Evolutionary conservation across 148 eudicot species (phyloP), one percentile per base, ranked within the genome.

Genomic region (Persicaria tinctoria): DNA sequence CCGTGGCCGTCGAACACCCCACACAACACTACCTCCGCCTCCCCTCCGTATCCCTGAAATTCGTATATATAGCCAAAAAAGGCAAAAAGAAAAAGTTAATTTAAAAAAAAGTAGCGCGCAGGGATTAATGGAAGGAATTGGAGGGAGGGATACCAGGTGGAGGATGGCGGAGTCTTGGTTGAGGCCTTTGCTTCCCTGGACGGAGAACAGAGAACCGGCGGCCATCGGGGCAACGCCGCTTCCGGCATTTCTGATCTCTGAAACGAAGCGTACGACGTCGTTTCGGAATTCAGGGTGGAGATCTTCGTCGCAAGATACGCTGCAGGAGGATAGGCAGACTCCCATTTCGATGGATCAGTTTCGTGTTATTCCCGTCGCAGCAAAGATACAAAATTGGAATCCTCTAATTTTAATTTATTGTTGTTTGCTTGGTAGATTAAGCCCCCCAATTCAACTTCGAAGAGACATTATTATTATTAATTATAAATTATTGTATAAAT

Each of bases 1-100:
- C 98, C 98, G 68, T 91, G 97, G 68, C 98, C 98, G 77, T 93
- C 98, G 54, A 88, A 93, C 0, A 91, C 97, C 9, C 85, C 98
- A 75, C 90, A 81, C 5, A 93, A 82, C 12, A 48, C 82, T 66
- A 93, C 93, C 68, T 83, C 83, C 72, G 84, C 85, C 74, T 80
- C 86, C 45, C 72, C 76, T 41, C 90, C 98, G 82, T 83, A 93
- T 46, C 90, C 97, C 98, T 93, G 3, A 53, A 9, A 9, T 9
- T 53, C n/a, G 6, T 9, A 1, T 3, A 53, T 49, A 32, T 0
- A 32, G 41, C 41, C 41, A 32, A 32, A 32, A 32, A 32, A 27
- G 38, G 38, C 23, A 23, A 23, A 23, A 23, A 23, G 27, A 23
- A 0, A 23, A 23, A 23, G 27, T 23, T 23, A 23, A 71, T 47